Conservation (phyloP, 2,329 filamentous ascomycete genomes). For the Arthrobotrys iridis region DNA sequence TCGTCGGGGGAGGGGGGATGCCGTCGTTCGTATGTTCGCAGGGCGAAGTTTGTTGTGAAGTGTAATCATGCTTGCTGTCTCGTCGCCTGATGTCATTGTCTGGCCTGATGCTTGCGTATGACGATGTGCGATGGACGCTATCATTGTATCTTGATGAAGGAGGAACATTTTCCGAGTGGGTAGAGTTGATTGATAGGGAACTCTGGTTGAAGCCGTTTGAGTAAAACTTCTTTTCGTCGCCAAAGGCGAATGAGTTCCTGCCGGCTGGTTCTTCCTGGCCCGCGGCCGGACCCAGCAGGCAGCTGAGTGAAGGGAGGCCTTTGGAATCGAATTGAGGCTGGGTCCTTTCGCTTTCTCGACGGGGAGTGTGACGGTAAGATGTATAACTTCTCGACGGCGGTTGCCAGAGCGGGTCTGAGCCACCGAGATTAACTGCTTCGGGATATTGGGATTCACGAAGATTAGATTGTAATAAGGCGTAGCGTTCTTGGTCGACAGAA, state of each 20-base stretch:
- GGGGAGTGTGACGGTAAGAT: conserved; percentile 38
- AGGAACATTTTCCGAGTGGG: conserved; percentile 25
- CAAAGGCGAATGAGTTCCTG: conserved; percentile 22
- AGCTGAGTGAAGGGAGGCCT: conserved; percentile 41
- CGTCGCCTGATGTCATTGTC: conserved; percentile 13
- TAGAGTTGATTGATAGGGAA: conserved; percentile 28
- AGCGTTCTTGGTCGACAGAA: conserved; percentile 45
- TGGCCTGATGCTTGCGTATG: conserved; percentile 39
- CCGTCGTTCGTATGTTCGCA: neutral
- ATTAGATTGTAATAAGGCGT: conserved; percentile 12
- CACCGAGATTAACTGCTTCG: conserved; percentile 33
- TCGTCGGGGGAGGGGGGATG: conserved; percentile 35
- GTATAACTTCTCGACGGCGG: conserved; percentile 25
- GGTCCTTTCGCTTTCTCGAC: conserved; percentile 12
- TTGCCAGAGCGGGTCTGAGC: conserved; percentile 39
- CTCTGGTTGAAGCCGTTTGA: conserved; percentile 33
- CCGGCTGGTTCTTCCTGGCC: neutral
- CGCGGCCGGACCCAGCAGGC: conserved; percentile 4
- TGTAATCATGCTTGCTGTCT: neutral
- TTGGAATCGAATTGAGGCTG: conserved; percentile 17
- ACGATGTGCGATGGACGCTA: conserved; percentile 21
- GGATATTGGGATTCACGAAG: conserved; percentile 49
- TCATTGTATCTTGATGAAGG: conserved; percentile 31
- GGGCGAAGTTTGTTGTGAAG: neutral
- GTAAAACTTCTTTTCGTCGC: conserved; percentile 41